Evolutionary conservation across 192 early-diverging fungal genomes (phyloP).

Genomic region (Podochytrium sp.): DNA sequence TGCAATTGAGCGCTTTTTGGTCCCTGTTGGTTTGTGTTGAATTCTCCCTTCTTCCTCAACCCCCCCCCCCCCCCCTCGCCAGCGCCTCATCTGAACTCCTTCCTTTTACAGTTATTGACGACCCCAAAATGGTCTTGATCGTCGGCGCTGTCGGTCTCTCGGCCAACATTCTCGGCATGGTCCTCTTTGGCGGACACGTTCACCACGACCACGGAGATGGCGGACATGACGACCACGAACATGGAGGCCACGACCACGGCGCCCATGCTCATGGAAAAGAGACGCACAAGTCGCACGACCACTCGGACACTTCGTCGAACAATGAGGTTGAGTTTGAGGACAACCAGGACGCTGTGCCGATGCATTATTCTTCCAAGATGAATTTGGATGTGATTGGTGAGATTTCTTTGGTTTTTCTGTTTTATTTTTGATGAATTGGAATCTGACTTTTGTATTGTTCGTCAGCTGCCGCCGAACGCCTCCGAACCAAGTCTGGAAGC

Average conservation of each 20-base stretch:
- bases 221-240: slow-evolving; percentile 44
- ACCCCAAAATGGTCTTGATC: slow-evolving; percentile 75
- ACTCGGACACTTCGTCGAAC: no score
- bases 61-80: neutral
- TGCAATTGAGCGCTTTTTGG: slow-evolving; percentile 85
- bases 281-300: no score
- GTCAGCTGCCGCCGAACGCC: no score
- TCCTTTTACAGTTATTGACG: slow-evolving; percentile 54
- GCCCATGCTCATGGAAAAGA: slow-evolving; percentile 6
- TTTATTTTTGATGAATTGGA: no score
- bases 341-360: no score
- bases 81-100: neutral
- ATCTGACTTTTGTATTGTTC: no score
- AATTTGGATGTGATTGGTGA: no score
- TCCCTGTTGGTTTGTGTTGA: slow-evolving; percentile 56
- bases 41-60: neutral
- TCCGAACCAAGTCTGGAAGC: no score
- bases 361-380: neutral
- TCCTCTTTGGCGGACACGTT: slow-evolving; percentile 73
- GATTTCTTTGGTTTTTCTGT: no score
- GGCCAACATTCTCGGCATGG: slow-evolving; percentile 79
- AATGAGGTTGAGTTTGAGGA: no score
- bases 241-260: slow-evolving; percentile 44
- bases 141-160: slow-evolving; percentile 78
- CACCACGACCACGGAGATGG: slow-evolving; percentile 30